Evolutionary conservation across 169 alveolate genomes (phyloP).

Genomic region (Plasmodium gonderi): DNA sequence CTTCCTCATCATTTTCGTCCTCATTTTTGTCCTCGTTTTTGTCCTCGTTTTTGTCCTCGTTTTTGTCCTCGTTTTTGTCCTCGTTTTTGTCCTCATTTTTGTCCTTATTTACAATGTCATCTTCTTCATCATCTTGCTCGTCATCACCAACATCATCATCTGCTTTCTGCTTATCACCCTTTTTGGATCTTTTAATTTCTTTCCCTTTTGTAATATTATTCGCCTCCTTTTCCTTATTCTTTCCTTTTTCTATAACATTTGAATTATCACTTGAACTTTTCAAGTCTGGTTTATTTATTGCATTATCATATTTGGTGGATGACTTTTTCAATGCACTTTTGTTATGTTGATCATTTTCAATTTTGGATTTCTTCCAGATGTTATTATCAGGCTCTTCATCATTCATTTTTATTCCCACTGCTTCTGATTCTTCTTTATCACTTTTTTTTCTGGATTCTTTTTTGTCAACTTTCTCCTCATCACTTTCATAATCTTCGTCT

Average conservation of each 20-base stretch:
- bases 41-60: constrained; percentile 74
- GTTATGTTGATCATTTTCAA: neutral
- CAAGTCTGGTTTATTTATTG: constrained; percentile 6
- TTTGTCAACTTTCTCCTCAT: neutral
- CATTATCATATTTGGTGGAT: neutral
- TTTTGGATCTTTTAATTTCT: neutral
- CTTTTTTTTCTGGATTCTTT: no score
- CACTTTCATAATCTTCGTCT: constrained; percentile 29
- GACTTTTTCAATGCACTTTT: neutral
- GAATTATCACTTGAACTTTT: neutral
- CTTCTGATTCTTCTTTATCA: neutral
- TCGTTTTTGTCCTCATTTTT: constrained; percentile 72
- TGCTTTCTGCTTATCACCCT: neutral
- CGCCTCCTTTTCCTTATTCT: neutral
- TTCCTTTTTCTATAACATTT: neutral
- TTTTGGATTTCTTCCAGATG: neutral
- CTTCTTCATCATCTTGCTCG: constrained; percentile 37
- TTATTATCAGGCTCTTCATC: neutral
- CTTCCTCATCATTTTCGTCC: constrained; percentile 77
- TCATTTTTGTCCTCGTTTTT: constrained; percentile 70
- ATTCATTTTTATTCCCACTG: neutral
- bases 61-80: constrained; percentile 70
- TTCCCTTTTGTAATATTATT: neutral
- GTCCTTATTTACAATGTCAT: constrained; percentile 29
- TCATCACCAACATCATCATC: constrained; percentile 44